Percentiles rank a stretch among this genome's conserved stretches.
Conservation (phyloP, 805 yeast species). For the Zygosaccharomyces gambellarensis region DNA sequence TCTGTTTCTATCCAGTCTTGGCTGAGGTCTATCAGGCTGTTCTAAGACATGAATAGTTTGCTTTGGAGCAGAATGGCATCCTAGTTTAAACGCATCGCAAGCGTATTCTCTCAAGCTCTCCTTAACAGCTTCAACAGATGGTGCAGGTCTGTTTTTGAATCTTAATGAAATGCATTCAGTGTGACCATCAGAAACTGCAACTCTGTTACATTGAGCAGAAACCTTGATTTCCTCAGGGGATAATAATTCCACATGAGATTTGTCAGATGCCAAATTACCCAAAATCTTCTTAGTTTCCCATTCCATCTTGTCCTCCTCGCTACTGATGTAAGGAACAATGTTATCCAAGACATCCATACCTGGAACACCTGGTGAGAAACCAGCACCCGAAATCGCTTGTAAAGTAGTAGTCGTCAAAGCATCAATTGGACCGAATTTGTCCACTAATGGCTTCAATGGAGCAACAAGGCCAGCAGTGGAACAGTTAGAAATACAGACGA, state of each 20-base stretch:
- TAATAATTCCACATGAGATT: slow-evolving; percentile 52
- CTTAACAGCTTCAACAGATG: slow-evolving; percentile 77
- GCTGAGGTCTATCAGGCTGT: slow-evolving; percentile 92
- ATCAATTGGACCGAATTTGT: slow-evolving; percentile 84
- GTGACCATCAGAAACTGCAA: slow-evolving; percentile 96
- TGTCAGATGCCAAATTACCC: slow-evolving; percentile 53
- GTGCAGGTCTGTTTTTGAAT: slow-evolving; percentile 79
- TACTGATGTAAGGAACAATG: slow-evolving; percentile 88
- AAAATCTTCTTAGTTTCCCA: slow-evolving; percentile 96
- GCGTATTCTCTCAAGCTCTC: slow-evolving; percentile 62
- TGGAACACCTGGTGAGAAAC: slow-evolving; percentile 95
- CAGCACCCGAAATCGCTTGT: slow-evolving; percentile 98
- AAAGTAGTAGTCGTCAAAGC: slow-evolving; percentile 83
- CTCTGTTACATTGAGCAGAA: slow-evolving; percentile 95
- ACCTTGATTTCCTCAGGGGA: slow-evolving; percentile 71
- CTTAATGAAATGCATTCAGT: slow-evolving; percentile 88
- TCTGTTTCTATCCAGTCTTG: slow-evolving; percentile 93
- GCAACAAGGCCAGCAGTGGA: slow-evolving; percentile 98
- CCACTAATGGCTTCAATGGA: slow-evolving; percentile 90
- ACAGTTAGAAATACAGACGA: slow-evolving; percentile 94
- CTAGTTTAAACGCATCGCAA: slow-evolving; percentile 75
- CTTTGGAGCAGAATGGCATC: slow-evolving; percentile 90
- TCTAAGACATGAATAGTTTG: slow-evolving; percentile 89
- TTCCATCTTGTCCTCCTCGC: slow-evolving; percentile 97
- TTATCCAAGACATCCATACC: slow-evolving; percentile 94